phyloP scores from a whole-genome alignment of 345 rosid genomes.

The Kernera saxatilis region DNA sequence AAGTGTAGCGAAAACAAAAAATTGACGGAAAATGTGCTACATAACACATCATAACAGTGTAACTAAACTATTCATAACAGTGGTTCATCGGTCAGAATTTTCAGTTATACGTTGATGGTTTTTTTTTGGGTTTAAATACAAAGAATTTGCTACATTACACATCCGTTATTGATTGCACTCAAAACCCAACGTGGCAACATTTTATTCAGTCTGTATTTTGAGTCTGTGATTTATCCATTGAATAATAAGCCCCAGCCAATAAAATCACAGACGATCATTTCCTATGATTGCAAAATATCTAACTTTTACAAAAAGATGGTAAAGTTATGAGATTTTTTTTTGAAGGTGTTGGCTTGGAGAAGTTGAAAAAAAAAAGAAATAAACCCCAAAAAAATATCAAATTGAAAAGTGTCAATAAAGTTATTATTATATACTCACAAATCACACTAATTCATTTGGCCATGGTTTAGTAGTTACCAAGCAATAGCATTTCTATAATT shows the following conservation, averaged over 20 bases:
- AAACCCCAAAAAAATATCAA: not conserved
- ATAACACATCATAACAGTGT: too few species aligned
- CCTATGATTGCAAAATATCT: conserved; percentile 2
- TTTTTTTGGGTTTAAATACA: not conserved
- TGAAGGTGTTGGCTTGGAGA: not conserved
- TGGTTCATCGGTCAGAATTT: not conserved
- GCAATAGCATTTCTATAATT: conserved; percentile 1
- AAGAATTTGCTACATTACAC: conserved; percentile 11
- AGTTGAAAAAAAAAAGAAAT: not conserved
- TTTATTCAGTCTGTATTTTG: not conserved
- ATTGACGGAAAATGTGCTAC: not conserved
- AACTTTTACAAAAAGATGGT: not conserved
- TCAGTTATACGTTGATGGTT: not conserved
- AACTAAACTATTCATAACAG: conserved; percentile 7
- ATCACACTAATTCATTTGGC: conserved; percentile 3
- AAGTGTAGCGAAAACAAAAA: not conserved
- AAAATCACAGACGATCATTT: not conserved
- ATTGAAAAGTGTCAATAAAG: conserved; percentile 14
- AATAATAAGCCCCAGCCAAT: conserved; percentile 1
- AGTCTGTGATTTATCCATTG: conserved; percentile 1
- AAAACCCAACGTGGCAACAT: not conserved
- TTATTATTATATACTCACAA: not conserved
- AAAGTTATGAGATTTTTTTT: not conserved
- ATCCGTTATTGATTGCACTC: conserved; percentile 5
- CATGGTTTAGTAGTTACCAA: conserved; percentile 16